Percentiles rank a stretch among this genome's conserved stretches.
Conservation (phyloP, 257 asterid species). For the Solanum neorickii region DNA sequence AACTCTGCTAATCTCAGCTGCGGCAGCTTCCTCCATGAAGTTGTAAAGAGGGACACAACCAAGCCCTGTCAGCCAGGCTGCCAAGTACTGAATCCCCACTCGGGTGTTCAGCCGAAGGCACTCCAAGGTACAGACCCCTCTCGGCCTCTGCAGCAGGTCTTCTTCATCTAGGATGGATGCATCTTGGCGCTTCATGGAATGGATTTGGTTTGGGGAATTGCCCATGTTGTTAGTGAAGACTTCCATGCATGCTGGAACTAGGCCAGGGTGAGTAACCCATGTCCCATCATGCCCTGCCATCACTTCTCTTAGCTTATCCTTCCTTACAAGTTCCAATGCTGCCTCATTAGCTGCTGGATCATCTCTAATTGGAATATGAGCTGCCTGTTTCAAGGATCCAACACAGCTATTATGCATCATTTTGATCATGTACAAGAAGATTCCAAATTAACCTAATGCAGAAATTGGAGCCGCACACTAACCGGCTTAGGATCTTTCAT, state of each 20-base stretch:
- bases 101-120: conserved; percentile 88
- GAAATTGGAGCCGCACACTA: background rate
- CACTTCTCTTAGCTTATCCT: conserved; percentile 77
- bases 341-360: conserved; percentile 76
- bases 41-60: conserved; percentile 92
- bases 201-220: conserved; percentile 50
- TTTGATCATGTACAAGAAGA: background rate
- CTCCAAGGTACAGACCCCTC: conserved; percentile 72
- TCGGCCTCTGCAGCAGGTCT: conserved; percentile 66
- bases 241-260: conserved; percentile 56
- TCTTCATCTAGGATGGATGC: conserved; percentile 43
- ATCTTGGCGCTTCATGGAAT: conserved; percentile 45
- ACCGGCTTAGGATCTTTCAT: background rate
- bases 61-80: conserved; percentile 80
- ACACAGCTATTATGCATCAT: background rate
- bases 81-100: conserved; percentile 89
- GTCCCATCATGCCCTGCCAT: conserved; percentile 96
- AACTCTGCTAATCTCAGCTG: conserved; percentile 94
- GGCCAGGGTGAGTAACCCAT: conserved; percentile 97
- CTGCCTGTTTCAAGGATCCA: conserved; percentile 47
- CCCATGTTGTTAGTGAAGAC: conserved; percentile 63
- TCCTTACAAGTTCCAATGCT: conserved; percentile 60
- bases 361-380: conserved; percentile 84
- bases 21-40: conserved; percentile 95
- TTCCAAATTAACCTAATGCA: background rate